Evolutionary conservation across 2,329 filamentous ascomycete genomes (phyloP).

Genomic region (Coniochaeta prunicola): DNA sequence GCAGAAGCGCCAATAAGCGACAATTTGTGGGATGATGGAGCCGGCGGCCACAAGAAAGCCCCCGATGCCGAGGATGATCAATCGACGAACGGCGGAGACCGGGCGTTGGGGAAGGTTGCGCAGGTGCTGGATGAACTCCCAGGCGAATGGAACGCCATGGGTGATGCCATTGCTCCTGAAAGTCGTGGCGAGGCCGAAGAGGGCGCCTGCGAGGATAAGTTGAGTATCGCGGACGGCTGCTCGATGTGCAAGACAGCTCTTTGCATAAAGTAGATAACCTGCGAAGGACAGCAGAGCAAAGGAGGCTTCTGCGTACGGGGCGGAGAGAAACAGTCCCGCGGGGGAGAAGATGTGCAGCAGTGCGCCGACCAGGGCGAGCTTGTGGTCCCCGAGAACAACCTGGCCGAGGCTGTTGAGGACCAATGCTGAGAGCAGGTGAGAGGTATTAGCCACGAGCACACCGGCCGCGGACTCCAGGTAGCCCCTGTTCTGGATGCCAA

Average conservation of each 20-base stretch:
- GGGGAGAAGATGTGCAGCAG: slow-evolving; percentile 77
- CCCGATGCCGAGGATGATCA: slow-evolving; percentile 54
- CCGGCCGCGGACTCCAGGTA: slow-evolving; percentile 40
- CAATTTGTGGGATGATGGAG: slow-evolving; percentile 61
- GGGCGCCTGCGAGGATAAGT: slow-evolving; percentile 54
- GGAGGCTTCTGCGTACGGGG: slow-evolving; percentile 74
- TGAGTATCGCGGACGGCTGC: slow-evolving; percentile 33
- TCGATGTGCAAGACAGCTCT: slow-evolving; percentile 31
- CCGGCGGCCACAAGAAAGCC: slow-evolving; percentile 63
- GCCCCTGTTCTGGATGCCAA: background rate
- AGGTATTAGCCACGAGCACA: slow-evolving; percentile 60
- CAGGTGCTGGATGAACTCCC: slow-evolving; percentile 42
- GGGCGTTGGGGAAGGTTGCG: slow-evolving; percentile 25
- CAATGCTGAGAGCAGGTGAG: slow-evolving; percentile 70
- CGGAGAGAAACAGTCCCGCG: slow-evolving; percentile 81
- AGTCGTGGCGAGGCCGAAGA: slow-evolving; percentile 65
- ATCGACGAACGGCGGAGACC: slow-evolving; percentile 36
- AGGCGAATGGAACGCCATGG: slow-evolving; percentile 69
- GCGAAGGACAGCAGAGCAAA: slow-evolving; percentile 73
- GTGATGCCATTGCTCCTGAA: slow-evolving; percentile 84
- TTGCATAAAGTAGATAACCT: slow-evolving; percentile 64
- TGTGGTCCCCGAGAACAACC: slow-evolving; percentile 42
- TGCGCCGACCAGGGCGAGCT: slow-evolving; percentile 61
- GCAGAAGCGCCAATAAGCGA: slow-evolving; percentile 72
- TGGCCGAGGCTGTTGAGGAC: slow-evolving; percentile 61